These are phyloP conservation scores for Penicillium verhagenii DNA, from an alignment of 495 filamentous ascomycete genomes.

Conservation along the genomic window DNA sequence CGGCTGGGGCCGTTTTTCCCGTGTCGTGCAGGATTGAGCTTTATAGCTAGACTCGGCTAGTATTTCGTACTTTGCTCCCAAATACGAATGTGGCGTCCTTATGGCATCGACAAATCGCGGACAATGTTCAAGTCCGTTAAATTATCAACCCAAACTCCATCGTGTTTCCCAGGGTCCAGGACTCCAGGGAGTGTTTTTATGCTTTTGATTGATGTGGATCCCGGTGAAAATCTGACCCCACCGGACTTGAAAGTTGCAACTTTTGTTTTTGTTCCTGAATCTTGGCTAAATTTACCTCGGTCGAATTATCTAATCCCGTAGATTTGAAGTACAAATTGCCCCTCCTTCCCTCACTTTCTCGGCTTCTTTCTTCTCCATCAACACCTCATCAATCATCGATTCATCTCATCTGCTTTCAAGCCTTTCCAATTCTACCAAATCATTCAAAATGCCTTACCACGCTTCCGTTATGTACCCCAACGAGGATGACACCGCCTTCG, in stretches of 20 bases:
- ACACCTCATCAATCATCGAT: neutral
- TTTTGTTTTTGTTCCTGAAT: neutral
- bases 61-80: too few species aligned
- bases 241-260: neutral
- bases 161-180: neutral
- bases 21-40: too few species aligned
- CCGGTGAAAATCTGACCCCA: neutral
- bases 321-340: neutral
- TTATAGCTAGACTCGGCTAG: too few species aligned
- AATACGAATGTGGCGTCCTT: too few species aligned
- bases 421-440: neutral
- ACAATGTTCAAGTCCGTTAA: neutral
- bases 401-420: neutral
- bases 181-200: too few species aligned
- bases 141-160: neutral
- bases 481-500: conserved; percentile 18
- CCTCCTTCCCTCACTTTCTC: too few species aligned
- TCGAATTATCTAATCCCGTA: neutral
- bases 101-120: neutral
- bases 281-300: too few species aligned
- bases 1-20: neutral
- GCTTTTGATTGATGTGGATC: too few species aligned
- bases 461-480: conserved; percentile 27
- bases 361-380: too few species aligned
- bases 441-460: conserved; percentile 19